phyloP scores from a whole-genome alignment of 371 early-diverging fungal species.

The Mortierella sp. region DNA sequence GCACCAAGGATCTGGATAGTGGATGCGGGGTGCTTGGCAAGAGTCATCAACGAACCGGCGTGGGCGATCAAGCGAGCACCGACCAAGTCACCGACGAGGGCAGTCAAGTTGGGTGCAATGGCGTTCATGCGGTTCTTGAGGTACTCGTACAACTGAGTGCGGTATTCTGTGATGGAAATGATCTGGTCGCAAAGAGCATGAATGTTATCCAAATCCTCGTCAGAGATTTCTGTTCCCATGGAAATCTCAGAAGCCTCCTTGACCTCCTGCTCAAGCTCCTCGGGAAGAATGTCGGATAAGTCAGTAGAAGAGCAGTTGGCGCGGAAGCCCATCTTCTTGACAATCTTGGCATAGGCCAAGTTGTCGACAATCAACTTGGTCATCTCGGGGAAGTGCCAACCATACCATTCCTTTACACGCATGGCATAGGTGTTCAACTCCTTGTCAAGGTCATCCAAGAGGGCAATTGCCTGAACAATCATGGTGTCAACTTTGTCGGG shows the following conservation, averaged over 20 bases:
- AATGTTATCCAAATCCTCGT: slow-evolving; percentile 92
- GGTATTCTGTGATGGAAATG: slow-evolving; percentile 87
- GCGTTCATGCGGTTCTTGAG: slow-evolving; percentile 90
- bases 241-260: slow-evolving; percentile 88
- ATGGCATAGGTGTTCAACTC: slow-evolving; percentile 98
- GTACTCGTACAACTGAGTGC: slow-evolving; percentile 89
- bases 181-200: slow-evolving; percentile 86
- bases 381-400: slow-evolving; percentile 99
- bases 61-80: slow-evolving; percentile 94
- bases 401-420: slow-evolving; percentile 99
- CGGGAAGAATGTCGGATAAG: slow-evolving; percentile 87
- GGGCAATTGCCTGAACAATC: slow-evolving; percentile 95
- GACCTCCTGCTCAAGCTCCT: slow-evolving; percentile 83
- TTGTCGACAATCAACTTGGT: slow-evolving; percentile 95
- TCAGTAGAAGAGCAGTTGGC: slow-evolving; percentile 82
- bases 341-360: slow-evolving; percentile 89
- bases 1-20: slow-evolving; percentile 98
- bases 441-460: slow-evolving; percentile 95
- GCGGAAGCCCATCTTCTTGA: slow-evolving; percentile 92
- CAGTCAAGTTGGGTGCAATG: slow-evolving; percentile 95
- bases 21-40: slow-evolving; percentile 94
- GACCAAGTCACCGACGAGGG: slow-evolving; percentile 92
- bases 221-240: slow-evolving; percentile 96
- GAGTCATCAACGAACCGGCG: slow-evolving; percentile 91
- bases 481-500: slow-evolving; percentile 96